These are phyloP conservation scores for Boletus smithii DNA, from an alignment of 1,284 basidiomycete species.

Conservation along the genomic window DNA sequence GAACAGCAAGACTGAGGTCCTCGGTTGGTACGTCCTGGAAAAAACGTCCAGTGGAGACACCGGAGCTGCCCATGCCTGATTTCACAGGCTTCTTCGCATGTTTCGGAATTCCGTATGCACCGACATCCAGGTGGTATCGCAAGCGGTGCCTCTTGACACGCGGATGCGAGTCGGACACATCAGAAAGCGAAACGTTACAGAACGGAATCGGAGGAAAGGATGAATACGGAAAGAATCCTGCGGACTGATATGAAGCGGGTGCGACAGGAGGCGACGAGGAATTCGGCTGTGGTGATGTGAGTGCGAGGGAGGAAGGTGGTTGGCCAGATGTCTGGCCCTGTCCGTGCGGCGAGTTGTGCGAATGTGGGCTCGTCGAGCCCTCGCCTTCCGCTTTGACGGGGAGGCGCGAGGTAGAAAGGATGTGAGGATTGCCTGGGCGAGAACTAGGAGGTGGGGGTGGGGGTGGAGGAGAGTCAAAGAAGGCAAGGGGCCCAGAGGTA, in stretches of 20 bases:
- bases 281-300: constrained; percentile 43
- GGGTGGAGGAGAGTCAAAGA: constrained; percentile 46
- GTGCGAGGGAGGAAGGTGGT: constrained; percentile 41
- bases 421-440: constrained; percentile 38
- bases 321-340: constrained; percentile 33
- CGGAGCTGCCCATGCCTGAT: constrained; percentile 22
- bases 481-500: constrained; percentile 37
- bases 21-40: constrained; percentile 29
- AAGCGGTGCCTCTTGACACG: constrained; percentile 40
- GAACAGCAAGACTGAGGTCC: constrained; percentile 52
- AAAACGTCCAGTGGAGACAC: constrained; percentile 17
- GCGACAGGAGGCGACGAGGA: constrained; percentile 32
- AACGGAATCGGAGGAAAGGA: constrained; percentile 32
- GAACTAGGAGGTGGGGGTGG: constrained; percentile 40
- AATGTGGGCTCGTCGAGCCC: constrained; percentile 29
- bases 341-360: constrained; percentile 29
- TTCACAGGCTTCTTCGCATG: constrained; percentile 33
- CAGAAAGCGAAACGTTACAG: constrained; percentile 27
- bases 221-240: constrained; percentile 34
- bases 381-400: constrained; percentile 49
- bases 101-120: constrained; percentile 69
- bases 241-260: constrained; percentile 42
- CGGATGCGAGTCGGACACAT: constrained; percentile 29
- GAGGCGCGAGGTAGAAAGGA: constrained; percentile 44
- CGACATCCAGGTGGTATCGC: constrained; percentile 64